A percentile compares a stretch with the other conserved stretches of the same genome.
Evolutionary conservation across 495 filamentous ascomycete species (phyloP).

Genomic region (Cetradonia linearis): DNA sequence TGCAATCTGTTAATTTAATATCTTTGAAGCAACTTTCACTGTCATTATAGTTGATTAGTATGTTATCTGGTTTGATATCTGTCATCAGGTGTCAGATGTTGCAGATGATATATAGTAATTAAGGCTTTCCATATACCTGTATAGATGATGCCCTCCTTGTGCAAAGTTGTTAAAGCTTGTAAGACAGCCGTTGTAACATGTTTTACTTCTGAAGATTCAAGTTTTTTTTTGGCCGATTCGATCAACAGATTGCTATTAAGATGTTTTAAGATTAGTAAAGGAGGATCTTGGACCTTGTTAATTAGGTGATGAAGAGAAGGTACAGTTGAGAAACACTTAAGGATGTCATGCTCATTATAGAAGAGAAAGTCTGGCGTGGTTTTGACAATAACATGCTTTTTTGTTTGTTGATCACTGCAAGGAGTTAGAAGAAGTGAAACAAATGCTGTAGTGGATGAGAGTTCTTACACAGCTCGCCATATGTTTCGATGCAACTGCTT

Average conservation of each 20-base stretch:
- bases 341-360: slow-evolving; percentile 5
- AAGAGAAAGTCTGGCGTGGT: slow-evolving; percentile 1
- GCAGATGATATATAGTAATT: not conserved
- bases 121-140: not conserved
- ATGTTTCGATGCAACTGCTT: slow-evolving; percentile 10
- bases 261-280: slow-evolving; percentile 11
- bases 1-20: slow-evolving; percentile 3
- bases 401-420: slow-evolving; percentile 6
- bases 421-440: not conserved
- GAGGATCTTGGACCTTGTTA: slow-evolving; percentile 9
- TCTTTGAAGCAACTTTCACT: not conserved
- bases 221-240: slow-evolving; percentile 1
- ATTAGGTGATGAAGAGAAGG: slow-evolving; percentile 1
- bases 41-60: not conserved
- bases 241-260: slow-evolving; percentile 8
- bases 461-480: slow-evolving; percentile 9
- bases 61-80: slow-evolving; percentile 15
- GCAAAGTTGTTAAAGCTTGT: slow-evolving; percentile 4
- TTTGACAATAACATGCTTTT: slow-evolving; percentile 3
- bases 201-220: slow-evolving; percentile 6
- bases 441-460: not conserved
- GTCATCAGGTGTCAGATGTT: not conserved
- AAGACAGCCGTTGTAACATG: slow-evolving; percentile 10
- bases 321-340: slow-evolving; percentile 6
- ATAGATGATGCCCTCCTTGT: slow-evolving; percentile 10